Base-by-base conservation (phyloP, 1,284 basidiomycete species). In the Ceratobasidium sp. region DNA sequence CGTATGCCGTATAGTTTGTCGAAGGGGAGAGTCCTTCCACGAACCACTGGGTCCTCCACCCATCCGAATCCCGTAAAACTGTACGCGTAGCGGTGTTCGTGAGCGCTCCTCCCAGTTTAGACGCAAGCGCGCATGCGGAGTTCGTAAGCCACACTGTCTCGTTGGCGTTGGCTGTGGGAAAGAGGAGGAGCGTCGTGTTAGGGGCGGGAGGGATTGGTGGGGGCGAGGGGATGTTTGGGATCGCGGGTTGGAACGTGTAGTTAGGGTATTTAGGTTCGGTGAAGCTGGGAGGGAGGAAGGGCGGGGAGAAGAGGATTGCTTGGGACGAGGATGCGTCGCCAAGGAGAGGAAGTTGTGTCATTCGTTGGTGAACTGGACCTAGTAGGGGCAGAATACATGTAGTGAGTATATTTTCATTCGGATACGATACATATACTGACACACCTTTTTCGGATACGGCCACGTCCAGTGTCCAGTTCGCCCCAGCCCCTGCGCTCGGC, bases 291-390 rank as follows among this genome's bases (percentile, higher is more conserved):
- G 83, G 81, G 23, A 86, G 84, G 68, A 92, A 90, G 0, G 90
- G 84, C 0, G 91, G 90, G 0, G 94, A 96, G 83, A 94, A 94
- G 15, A 96, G 82, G n/a, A 96, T 84, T 0, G 90, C 92, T 82
- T 92, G 90, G 75, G 91, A 92, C 1, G 90, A 86, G 0, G 94
- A 94, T 0, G 93, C 92, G 82, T 96, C 95, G 4, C 93, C 94
- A 0, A 96, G 85, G 0, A 92, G 83, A 0, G 93, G 93, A 0
- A 88, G 82, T 3, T 83, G 81, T 3, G 84, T 79, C 4, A 90
- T 83, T 2, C 86, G 71, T 70, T 87, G 80, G 79, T 91, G 90
- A 38, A 92, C 81, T 10, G 90, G 87, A 10, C 80, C 85, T 88
- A 80, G 17, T 48, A 79, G n/a, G n/a, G n/a, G 6, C 23, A 7